Evolutionary conservation across 495 filamentous ascomycete genomes (phyloP), one percentile per base, ranked within the genome.

Genomic region (Aspergillus saccharolyticus): DNA sequence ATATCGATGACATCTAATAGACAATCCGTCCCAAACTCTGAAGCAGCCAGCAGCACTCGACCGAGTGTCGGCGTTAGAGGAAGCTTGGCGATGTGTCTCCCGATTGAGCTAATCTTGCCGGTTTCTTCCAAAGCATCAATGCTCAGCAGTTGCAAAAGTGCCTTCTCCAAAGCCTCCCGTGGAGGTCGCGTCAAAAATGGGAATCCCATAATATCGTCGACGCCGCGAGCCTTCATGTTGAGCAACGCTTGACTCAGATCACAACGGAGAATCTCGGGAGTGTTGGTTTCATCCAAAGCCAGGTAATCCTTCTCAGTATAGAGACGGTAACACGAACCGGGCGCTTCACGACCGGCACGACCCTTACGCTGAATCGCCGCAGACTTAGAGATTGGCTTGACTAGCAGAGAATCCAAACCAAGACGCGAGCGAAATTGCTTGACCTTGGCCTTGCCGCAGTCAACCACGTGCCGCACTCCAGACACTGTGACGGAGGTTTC

Each of bases 401-500:
- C 85, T 1, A 97, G 80, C 16, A 99, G 81, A 0, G 94, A 96
- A 52, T 97, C 94, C 62, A 99, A 81, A 9, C 90, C 91, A 0
- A 97, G 80, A 0, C 85, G 80, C 12, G 88, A 82, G 2, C 91
- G 85, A 73, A 92, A 97, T 57, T 96, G 88, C 69, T 96, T 97
- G 51, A 92, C 83, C 67, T 97, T 99, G 4, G 87, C 88, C 65
- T 96, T 96, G 21, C 95, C 95, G 63, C 89, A 88, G 67, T 99
- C 95, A 25, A 99, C 78, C 25, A 99, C 95, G 64, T 83, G 90
- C 2, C 91, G 83, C 4, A 99, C 91, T 2, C 95, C 95, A 8
- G 93, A 85, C 0, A 99, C 91, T 0, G 95, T 99, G 53, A 99
- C 87, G 1, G 95, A 99, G 0, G 95, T 97, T 65, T 99, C 95